Evolutionary conservation across 441 rosid genomes (phyloP).

Genomic region (Adansonia rubrostipa): DNA sequence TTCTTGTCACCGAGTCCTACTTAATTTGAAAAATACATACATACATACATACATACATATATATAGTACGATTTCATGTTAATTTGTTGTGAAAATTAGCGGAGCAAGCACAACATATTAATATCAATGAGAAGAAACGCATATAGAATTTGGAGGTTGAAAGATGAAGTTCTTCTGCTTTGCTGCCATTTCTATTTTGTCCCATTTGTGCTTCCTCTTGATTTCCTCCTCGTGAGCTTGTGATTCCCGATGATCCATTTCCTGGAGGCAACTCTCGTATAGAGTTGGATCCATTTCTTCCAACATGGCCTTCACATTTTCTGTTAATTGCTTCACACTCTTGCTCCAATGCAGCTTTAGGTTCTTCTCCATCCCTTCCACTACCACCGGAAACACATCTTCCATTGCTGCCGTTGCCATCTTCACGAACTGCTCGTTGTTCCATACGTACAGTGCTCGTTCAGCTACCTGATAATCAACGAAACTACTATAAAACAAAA

Average conservation of each 20-base stretch:
- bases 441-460: slow-evolving; percentile 62
- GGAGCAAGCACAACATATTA: too few species aligned
- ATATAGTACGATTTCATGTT: not conserved
- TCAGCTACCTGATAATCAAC: slow-evolving; percentile 51
- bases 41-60: not conserved
- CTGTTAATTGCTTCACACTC: slow-evolving; percentile 48
- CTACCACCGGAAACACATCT: slow-evolving; percentile 57
- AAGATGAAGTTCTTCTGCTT: slow-evolving; percentile 15
- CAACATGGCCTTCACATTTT: slow-evolving; percentile 44
- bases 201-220: slow-evolving; percentile 43
- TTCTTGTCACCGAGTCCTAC: not conserved
- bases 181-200: slow-evolving; percentile 28
- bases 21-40: not conserved
- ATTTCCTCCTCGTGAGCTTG: slow-evolving; percentile 37
- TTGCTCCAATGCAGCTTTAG: slow-evolving; percentile 62
- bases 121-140: not conserved
- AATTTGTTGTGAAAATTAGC: not conserved
- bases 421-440: slow-evolving; percentile 63
- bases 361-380: slow-evolving; percentile 65
- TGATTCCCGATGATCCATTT: slow-evolving; percentile 34
- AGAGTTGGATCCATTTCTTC: slow-evolving; percentile 43
- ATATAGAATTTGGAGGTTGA: not conserved
- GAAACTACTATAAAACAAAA: too few species aligned
- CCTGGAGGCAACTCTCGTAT: slow-evolving; percentile 43
- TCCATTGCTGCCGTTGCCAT: slow-evolving; percentile 52